Conservation (phyloP, 768 basidiomycete species). For the Pulveroboletus sp. region DNA sequence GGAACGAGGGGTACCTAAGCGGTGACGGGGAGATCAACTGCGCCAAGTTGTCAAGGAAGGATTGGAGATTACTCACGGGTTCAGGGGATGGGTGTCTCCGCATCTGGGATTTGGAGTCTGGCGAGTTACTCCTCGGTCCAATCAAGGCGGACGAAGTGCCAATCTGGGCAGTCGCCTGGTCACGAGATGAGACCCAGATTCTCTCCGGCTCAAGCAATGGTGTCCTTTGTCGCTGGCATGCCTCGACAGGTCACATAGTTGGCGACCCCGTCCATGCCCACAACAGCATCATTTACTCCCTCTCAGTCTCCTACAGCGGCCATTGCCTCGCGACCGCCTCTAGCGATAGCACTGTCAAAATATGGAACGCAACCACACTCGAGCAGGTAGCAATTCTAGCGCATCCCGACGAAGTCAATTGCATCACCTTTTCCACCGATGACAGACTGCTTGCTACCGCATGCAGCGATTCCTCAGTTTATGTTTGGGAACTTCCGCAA, state of each 20-base stretch:
- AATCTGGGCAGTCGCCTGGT: conserved; percentile 29
- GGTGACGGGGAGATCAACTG: conserved; percentile 26
- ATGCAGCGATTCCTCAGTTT: conserved; percentile 27
- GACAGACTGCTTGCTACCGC: conserved; percentile 29
- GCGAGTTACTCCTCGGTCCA: conserved; percentile 24
- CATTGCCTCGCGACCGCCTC: conserved; percentile 27
- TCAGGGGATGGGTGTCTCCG: conserved; percentile 28
- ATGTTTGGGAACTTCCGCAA: conserved; percentile 30
- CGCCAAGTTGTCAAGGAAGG: conserved; percentile 25
- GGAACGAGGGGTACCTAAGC: conserved; percentile 18
- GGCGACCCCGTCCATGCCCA: conserved; percentile 23
- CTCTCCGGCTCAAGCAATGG: conserved; percentile 24
- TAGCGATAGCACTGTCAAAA: conserved; percentile 26
- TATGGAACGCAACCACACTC: conserved; percentile 26
- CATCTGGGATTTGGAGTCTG: conserved; percentile 27
- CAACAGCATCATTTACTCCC: conserved; percentile 24
- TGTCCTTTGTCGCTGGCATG: conserved; percentile 23
- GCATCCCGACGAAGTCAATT: conserved; percentile 27
- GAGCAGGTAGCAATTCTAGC: conserved; percentile 20
- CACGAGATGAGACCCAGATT: conserved; percentile 26
- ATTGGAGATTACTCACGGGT: conserved; percentile 25
- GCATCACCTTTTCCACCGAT: conserved; percentile 28
- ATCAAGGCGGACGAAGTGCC: conserved; percentile 19
- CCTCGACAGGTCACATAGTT: conserved; percentile 16
- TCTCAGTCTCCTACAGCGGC: conserved; percentile 26